Evolutionary conservation across 441 rosid genomes (phyloP).

Genomic region (Adansonia rubrostipa): DNA sequence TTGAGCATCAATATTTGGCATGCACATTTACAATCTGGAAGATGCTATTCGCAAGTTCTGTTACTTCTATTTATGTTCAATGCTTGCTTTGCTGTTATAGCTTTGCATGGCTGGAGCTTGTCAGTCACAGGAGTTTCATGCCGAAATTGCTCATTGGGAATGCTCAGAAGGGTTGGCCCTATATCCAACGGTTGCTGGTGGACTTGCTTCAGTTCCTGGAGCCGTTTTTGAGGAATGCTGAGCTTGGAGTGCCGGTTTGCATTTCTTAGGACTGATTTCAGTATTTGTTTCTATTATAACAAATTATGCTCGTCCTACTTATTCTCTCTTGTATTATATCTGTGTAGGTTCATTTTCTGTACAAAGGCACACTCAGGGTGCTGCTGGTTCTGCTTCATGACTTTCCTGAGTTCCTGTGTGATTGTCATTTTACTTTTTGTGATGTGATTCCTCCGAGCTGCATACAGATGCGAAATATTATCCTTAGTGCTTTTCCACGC

Average conservation of each 20-base stretch:
- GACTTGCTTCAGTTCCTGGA: slow-evolving; percentile 95
- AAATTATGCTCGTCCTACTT: background rate
- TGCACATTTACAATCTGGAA: background rate
- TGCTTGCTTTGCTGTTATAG: slow-evolving; percentile 49
- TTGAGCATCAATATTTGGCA: slow-evolving; percentile 22
- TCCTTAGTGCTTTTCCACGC: slow-evolving; percentile 94
- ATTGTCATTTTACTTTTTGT: slow-evolving; percentile 95
- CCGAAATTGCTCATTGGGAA: slow-evolving; percentile 90
- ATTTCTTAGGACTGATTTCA: slow-evolving; percentile 22
- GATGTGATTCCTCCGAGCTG: slow-evolving; percentile 99
- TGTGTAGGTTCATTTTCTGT: slow-evolving; percentile 75
- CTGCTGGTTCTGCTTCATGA: slow-evolving; percentile 96
- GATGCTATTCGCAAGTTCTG: background rate
- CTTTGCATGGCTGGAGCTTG: slow-evolving; percentile 98
- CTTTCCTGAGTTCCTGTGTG: slow-evolving; percentile 98
- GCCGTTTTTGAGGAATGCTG: slow-evolving; percentile 96
- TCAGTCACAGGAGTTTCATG: slow-evolving; percentile 98
- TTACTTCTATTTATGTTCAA: background rate
- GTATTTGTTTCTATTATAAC: background rate
- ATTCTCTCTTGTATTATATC: slow-evolving; percentile 41
- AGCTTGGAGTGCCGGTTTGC: slow-evolving; percentile 81
- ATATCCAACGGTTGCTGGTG: slow-evolving; percentile 88
- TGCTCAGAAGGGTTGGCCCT: slow-evolving; percentile 97
- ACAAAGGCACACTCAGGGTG: slow-evolving; percentile 95
- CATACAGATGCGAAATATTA: slow-evolving; percentile 98